Evolutionary conservation across 371 early-diverging fungal genomes (phyloP).

Genomic region (Mortierella sp.): DNA sequence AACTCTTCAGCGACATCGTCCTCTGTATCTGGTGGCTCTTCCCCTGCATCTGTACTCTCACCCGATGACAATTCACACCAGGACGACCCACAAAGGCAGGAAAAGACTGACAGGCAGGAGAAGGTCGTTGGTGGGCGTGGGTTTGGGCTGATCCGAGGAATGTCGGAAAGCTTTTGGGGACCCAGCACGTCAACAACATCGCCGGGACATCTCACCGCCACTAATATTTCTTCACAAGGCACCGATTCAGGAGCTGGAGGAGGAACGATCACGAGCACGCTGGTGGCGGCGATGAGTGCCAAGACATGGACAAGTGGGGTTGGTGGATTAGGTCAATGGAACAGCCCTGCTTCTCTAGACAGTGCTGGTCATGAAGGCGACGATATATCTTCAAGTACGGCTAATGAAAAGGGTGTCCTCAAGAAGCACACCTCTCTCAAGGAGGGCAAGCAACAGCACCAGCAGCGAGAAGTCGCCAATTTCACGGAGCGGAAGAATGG

Average conservation of each 20-base stretch:
- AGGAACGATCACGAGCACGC: constrained; percentile 23
- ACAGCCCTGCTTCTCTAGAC: constrained; percentile 1
- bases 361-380: neutral
- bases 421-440: constrained; percentile 38
- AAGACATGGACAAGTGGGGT: constrained; percentile 44
- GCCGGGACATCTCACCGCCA: neutral
- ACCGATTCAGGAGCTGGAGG: constrained; percentile 17
- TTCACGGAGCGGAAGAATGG: constrained; percentile 7
- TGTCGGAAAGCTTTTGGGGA: constrained; percentile 49
- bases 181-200: constrained; percentile 6
- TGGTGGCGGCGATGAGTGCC: constrained; percentile 39
- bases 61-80: neutral
- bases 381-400: neutral
- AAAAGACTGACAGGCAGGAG: neutral
- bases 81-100: neutral
- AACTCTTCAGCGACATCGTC: neutral
- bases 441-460: constrained; percentile 35
- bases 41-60: neutral
- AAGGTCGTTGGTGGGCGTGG: constrained; percentile 1
- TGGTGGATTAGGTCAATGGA: constrained; percentile 39
- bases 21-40: neutral
- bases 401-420: neutral
- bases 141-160: constrained; percentile 39
- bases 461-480: neutral
- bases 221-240: neutral